These are phyloP conservation scores for Corymbia maculata DNA, from an alignment of 345 rosid genomes.

Conservation along the genomic window DNA sequence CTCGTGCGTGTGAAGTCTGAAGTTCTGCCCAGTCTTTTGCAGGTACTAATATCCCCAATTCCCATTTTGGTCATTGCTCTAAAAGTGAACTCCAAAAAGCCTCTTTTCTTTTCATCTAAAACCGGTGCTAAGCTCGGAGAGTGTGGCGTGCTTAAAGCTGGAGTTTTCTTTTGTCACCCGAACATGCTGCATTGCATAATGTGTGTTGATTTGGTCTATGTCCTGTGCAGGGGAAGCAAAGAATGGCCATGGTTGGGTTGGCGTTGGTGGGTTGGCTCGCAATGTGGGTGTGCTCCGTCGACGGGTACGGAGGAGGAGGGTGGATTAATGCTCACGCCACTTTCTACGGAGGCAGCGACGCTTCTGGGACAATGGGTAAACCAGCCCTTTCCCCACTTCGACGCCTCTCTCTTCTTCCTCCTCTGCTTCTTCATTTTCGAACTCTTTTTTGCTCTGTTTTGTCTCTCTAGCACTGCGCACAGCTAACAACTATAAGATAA, in stretches of 20 bases:
- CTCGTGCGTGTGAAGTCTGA: background rate
- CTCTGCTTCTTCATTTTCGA: background rate
- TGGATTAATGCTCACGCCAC: slow-evolving; percentile 87
- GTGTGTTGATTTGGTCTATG: background rate
- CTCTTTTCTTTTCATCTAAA: background rate
- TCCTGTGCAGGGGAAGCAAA: background rate
- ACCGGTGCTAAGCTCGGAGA: background rate
- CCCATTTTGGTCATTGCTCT: background rate
- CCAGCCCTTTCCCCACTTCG: background rate
- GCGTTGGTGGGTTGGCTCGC: background rate
- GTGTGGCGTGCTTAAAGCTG: background rate
- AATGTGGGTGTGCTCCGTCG: slow-evolving; percentile 4
- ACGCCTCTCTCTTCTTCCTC: background rate
- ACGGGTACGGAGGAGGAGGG: slow-evolving; percentile 22
- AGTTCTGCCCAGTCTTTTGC: background rate
- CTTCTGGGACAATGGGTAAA: slow-evolving; percentile 87
- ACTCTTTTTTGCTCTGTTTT: background rate
- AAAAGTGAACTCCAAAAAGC: background rate
- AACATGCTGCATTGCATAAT: background rate
- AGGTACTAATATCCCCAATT: background rate
- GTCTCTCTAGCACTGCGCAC: background rate
- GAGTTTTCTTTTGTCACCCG: background rate
- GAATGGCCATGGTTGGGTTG: slow-evolving; percentile 7
- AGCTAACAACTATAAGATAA: background rate
- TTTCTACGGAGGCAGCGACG: slow-evolving; percentile 82